A percentile compares a stretch with the other conserved stretches of the same genome.
These are phyloP conservation scores for Sporisorium scitamineum DNA, from an alignment of 1,284 basidiomycete genomes.

Conservation along the genomic window DNA sequence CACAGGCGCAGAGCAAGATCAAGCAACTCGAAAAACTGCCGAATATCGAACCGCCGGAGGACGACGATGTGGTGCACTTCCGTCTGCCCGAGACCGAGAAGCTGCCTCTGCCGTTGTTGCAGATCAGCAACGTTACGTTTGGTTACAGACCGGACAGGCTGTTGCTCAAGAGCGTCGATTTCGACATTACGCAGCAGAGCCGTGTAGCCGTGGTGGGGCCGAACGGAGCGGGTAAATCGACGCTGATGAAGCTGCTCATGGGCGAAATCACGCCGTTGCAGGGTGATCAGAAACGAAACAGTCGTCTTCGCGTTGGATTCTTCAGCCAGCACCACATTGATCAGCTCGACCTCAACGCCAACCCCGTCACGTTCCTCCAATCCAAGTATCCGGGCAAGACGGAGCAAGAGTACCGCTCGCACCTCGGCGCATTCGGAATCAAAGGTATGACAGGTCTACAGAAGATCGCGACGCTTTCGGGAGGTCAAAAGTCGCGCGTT, in stretches of 20 bases:
- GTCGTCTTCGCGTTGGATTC: conserved; percentile 77
- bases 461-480: conserved; percentile 74
- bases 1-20: conserved; percentile 93
- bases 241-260: conserved; percentile 93
- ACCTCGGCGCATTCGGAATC: conserved; percentile 98
- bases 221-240: conserved; percentile 75
- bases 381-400: conserved; percentile 91
- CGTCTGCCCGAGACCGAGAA: conserved; percentile 73
- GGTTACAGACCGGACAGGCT: conserved; percentile 86
- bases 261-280: conserved; percentile 84
- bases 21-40: conserved; percentile 99
- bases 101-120: conserved; percentile 94
- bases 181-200: conserved; percentile 75
- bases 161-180: conserved; percentile 84
- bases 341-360: conserved; percentile 84
- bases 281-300: conserved; percentile 90
- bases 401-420: conserved; percentile 94
- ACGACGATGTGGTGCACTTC: conserved; percentile 81
- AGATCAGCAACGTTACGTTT: conserved; percentile 90
- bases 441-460: conserved; percentile 97
- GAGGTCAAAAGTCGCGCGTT: conserved; percentile 96
- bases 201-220: conserved; percentile 65
- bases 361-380: conserved; percentile 91
- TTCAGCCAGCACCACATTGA: conserved; percentile 92
- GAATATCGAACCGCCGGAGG: conserved; percentile 89